Base-by-base conservation (phyloP, 306 rosid species). In the Cucumis sativus region DNA sequence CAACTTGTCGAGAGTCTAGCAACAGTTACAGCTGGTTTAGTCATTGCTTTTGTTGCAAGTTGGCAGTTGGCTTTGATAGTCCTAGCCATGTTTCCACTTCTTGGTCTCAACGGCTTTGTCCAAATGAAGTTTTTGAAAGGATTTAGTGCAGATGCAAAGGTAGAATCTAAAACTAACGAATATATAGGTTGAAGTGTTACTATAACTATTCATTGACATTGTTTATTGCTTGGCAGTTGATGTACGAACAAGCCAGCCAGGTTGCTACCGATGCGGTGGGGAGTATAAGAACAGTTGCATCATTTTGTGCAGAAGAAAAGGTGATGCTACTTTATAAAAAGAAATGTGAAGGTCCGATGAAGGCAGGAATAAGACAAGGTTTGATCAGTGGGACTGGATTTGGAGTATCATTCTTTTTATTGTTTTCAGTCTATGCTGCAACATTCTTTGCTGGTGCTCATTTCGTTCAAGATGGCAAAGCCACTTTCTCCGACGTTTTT, bases 241-340 rank as follows among this genome's bases (percentile, higher is more conserved):
- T 89, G 85, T 89, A 91, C 25, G 98, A 91, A 83, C 96, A 86
- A 72, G 96, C 98, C n/a, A 93, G 96, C 78, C 89, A 93, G 76
- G 83, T 89, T n/a, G 96, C 91, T 4, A 93, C 59, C 57, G 94
- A 90, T 49, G 97, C 96, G 9, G 96, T 88, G 7, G 92, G 96
- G 57, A 90, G 91, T 77, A 92, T 92, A 51, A 84, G 95, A 78
- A 93, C 96, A 66, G 87, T 93, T 78, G 87, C 98, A 15, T 81
- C 96, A 63, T 91, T 91, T 82, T 88, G 98, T 87, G 98, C 98
- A 6, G 92, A 93, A 82, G 93, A 89, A 80, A 91, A 89, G 82
- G 89, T 93, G 85, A 88, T 89, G 89, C 83, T 85, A 52, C 60
- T 88, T 60, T 89, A 88, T 85, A 79, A 74, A 28, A 88, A 82